Evolutionary conservation across 139 green algal genomes (phyloP).

Genomic region (Asterochloris sp.): DNA sequence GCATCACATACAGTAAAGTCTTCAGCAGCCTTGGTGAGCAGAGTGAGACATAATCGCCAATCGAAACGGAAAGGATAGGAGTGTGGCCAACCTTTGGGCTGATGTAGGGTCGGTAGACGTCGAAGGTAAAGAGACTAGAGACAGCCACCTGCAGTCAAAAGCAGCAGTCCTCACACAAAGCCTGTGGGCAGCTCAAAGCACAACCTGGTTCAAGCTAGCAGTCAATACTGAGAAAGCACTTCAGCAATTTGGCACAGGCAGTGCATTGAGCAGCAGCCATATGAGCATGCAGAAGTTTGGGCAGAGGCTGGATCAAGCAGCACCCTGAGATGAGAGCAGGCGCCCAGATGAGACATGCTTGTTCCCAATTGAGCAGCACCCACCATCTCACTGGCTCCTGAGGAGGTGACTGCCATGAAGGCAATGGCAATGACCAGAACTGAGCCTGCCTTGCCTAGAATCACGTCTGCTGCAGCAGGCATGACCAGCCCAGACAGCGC

Average conservation of each 20-base stretch:
- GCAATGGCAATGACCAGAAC: conserved; percentile 17
- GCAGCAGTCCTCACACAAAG: not conserved
- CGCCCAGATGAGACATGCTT: not conserved
- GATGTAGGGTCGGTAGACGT: conserved; percentile 21
- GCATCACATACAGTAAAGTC: too few species aligned
- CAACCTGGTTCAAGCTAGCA: too few species aligned
- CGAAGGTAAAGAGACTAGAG: conserved; percentile 21
- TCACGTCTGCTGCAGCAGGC: conserved; percentile 10
- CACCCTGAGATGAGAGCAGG: too few species aligned
- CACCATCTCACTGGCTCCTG: conserved; percentile 12
- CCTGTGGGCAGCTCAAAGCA: not conserved
- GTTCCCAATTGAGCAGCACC: not conserved
- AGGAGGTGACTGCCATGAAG: conserved; percentile 23
- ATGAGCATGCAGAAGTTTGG: too few species aligned
- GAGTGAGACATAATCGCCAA: too few species aligned
- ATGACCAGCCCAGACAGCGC: conserved; percentile 12
- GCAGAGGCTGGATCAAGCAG: too few species aligned
- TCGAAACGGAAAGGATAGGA: too few species aligned
- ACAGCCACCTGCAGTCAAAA: not conserved
- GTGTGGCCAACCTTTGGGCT: conserved; percentile 1
- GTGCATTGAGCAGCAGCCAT: too few species aligned
- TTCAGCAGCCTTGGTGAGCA: too few species aligned
- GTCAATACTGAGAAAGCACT: too few species aligned
- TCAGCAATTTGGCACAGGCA: too few species aligned
- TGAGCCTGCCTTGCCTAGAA: conserved; percentile 13